phyloP scores from a whole-genome alignment of 192 early-diverging fungal genomes.

The Umbelopsis isabellina region DNA sequence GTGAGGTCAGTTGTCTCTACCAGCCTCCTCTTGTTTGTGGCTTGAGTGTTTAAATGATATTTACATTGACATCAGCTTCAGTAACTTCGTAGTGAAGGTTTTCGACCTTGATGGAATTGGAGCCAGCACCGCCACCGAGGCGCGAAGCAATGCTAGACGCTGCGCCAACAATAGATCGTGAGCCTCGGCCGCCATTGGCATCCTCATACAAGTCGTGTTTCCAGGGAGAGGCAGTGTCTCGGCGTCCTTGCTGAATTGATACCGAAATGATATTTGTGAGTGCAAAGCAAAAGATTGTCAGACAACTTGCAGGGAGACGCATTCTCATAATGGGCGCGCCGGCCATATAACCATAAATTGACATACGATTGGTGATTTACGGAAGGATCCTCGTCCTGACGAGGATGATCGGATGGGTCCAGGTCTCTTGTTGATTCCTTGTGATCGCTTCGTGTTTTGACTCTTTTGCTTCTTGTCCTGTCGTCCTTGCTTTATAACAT shows the following conservation, averaged over 20 bases:
- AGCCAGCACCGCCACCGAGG: conserved; percentile 20
- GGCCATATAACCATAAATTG: not conserved
- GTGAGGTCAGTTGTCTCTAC: not conserved
- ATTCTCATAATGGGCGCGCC: not conserved
- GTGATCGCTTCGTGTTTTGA: conserved; percentile 5
- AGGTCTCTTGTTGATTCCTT: conserved; percentile 18
- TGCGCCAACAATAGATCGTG: not conserved
- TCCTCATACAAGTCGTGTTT: conserved; percentile 51
- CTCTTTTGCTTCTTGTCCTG: conserved; percentile 5
- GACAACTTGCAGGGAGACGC: not conserved
- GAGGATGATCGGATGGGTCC: conserved; percentile 9
- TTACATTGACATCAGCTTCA: conserved; percentile 55
- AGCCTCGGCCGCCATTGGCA: not conserved
- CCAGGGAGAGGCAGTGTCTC: conserved; percentile 32
- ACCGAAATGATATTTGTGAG: not conserved
- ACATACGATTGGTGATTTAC: conserved; percentile 19
- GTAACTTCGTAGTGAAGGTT: conserved; percentile 64
- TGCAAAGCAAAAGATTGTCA: not conserved
- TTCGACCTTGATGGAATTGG: conserved; percentile 41
- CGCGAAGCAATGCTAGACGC: conserved; percentile 23
- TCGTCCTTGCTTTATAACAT: conserved; percentile 12
- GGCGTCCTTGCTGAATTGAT: not conserved
- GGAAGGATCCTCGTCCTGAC: not conserved
- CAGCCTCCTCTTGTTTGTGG: not conserved
- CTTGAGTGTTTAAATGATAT: too few species aligned